A percentile compares a stretch with the other conserved stretches of the same genome.
phyloP scores from a whole-genome alignment of 805 yeast genomes.

The Torulaspora gathmanii region DNA sequence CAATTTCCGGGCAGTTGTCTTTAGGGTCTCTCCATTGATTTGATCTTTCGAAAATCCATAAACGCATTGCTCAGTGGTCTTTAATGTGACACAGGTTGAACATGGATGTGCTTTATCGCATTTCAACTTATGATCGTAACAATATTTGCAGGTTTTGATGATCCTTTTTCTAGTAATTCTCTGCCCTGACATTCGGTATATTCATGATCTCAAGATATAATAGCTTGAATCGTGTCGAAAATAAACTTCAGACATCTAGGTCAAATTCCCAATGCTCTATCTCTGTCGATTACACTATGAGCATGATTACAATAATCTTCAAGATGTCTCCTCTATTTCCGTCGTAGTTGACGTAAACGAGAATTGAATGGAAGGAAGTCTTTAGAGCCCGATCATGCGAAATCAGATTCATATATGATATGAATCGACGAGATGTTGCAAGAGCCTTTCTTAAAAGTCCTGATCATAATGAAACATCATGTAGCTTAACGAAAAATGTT shows the following conservation, averaged over 20 bases:
- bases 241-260: neutral
- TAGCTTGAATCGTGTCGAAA: neutral
- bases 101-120: slow-evolving; percentile 28
- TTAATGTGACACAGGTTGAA: slow-evolving; percentile 17
- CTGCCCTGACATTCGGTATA: slow-evolving; percentile 7
- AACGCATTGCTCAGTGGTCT: slow-evolving; percentile 14
- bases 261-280: no score
- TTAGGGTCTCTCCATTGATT: neutral
- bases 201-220: neutral
- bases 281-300: neutral
- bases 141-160: slow-evolving; percentile 28
- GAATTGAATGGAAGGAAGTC: neutral
- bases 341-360: neutral
- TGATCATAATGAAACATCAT: no score
- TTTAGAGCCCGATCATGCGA: slow-evolving; percentile 4
- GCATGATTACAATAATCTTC: neutral
- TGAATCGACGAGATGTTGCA: neutral
- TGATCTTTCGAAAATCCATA: slow-evolving; percentile 22
- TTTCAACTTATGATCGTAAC: slow-evolving; percentile 28
- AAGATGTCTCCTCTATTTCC: neutral
- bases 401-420: neutral
- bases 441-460: neutral
- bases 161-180: slow-evolving; percentile 25
- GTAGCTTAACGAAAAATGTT: neutral
- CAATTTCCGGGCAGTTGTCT: neutral